phyloP scores from a whole-genome alignment of 495 filamentous ascomycete species.

The Aspergillus hancockii region DNA sequence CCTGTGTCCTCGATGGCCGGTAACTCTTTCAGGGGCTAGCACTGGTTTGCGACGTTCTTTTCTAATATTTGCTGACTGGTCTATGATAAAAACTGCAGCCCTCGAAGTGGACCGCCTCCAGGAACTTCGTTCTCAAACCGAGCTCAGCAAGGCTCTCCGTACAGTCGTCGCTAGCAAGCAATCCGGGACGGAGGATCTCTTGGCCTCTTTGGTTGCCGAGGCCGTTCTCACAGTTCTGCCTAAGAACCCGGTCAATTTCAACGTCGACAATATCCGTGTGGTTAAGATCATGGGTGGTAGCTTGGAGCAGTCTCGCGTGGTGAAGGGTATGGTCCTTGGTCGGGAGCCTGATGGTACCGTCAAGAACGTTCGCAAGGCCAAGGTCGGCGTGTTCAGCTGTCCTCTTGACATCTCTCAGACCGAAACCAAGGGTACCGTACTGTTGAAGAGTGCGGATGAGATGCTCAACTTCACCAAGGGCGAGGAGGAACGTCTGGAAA shows the following conservation, averaged over 20 bases:
- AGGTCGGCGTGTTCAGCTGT: slow-evolving; percentile 96
- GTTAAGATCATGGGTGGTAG: slow-evolving; percentile 99
- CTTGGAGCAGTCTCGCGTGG: slow-evolving; percentile 87
- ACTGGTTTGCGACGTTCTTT: background rate
- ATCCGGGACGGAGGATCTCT: slow-evolving; percentile 83
- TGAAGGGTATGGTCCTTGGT: slow-evolving; percentile 98
- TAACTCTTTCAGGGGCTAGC: slow-evolving; percentile 16
- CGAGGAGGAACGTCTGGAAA: slow-evolving; percentile 89
- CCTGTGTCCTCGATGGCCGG: slow-evolving; percentile 4
- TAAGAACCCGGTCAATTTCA: slow-evolving; percentile 98
- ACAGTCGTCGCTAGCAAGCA: slow-evolving; percentile 98
- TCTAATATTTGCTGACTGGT: background rate
- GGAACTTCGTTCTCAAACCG: slow-evolving; percentile 72
- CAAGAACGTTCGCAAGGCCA: slow-evolving; percentile 89
- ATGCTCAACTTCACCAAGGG: slow-evolving; percentile 98
- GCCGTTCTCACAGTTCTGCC: slow-evolving; percentile 92
- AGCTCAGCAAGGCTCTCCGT: slow-evolving; percentile 92
- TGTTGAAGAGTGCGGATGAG: slow-evolving; percentile 95
- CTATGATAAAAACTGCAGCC: slow-evolving; percentile 47
- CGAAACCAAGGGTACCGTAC: slow-evolving; percentile 99
- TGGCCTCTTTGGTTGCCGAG: slow-evolving; percentile 86
- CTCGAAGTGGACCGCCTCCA: slow-evolving; percentile 88
- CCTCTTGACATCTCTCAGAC: slow-evolving; percentile 95
- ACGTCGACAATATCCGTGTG: slow-evolving; percentile 98
- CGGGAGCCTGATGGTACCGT: slow-evolving; percentile 86